A percentile compares a stretch with the other conserved stretches of the same genome.
These are phyloP conservation scores for Caloboletus inedulis DNA, from an alignment of 1,284 basidiomycete species.

Conservation along the genomic window DNA sequence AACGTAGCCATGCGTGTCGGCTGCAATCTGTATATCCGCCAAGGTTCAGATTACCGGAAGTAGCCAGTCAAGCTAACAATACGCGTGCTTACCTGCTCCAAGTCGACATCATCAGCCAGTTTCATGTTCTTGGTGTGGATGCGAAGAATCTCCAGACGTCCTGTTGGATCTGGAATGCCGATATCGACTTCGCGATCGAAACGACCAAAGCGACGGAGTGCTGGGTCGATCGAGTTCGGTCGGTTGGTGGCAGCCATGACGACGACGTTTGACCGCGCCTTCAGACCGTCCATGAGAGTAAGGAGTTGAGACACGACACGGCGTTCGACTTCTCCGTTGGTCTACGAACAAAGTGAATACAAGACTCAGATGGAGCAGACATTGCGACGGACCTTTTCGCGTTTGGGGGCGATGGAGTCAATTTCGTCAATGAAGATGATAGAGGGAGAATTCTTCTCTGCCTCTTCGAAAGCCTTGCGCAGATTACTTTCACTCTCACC, in stretches of 20 bases:
- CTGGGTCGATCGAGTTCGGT: conserved; percentile 98
- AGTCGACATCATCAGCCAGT: conserved; percentile 94
- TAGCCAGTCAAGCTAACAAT: background rate
- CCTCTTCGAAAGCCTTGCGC: conserved; percentile 98
- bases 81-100: conserved; percentile 75
- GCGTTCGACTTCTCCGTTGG: conserved; percentile 98
- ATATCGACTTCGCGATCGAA: conserved; percentile 99
- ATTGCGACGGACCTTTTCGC: conserved; percentile 73
- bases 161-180: conserved; percentile 97
- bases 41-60: conserved; percentile 10
- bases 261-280: conserved; percentile 97
- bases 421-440: conserved; percentile 99
- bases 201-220: conserved; percentile 95
- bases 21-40: conserved; percentile 69
- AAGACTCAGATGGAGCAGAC: background rate
- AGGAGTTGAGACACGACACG: conserved; percentile 98
- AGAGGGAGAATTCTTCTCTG: conserved; percentile 99
- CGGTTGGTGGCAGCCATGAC: conserved; percentile 99
- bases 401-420: conserved; percentile 98
- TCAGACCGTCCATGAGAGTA: conserved; percentile 98
- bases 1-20: conserved; percentile 98
- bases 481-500: conserved; percentile 97
- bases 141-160: conserved; percentile 96
- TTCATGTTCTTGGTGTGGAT: conserved; percentile 99
- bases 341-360: conserved; percentile 47